Evolutionary conservation across 352 stramenopile species (phyloP), one percentile per base, ranked within the genome.

Genomic region (Phytopythium oedochilum): DNA sequence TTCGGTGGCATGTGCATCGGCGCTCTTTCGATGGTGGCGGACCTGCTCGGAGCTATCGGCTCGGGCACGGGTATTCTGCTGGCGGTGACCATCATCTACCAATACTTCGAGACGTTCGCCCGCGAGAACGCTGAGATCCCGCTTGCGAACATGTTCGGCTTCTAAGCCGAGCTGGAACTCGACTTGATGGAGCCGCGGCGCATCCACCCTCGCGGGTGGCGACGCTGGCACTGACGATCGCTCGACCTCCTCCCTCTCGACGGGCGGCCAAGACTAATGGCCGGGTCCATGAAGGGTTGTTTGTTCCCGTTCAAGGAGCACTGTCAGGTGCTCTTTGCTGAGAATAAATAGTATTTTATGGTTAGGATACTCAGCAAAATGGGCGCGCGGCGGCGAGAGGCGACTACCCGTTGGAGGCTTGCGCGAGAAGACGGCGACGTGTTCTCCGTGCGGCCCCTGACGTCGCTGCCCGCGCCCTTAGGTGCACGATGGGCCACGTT

Each of bases 1-100:
- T 99, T 99, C 71, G 97, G 97, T 61, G 97, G 97, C 70, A 99
- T 99, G 96, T 99, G 96, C 83, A 99, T 99, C 79, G 97, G 97
- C 59, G 96, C 95, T 11, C 86, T 99, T 6, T 98, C 97, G 25
- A 97, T 99, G 73, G 89, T 99, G 57, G 97, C 97, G 25, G 97
- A 99, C 71, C 92, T 99, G 60, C 82, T 99, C 52, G 97, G 97
- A 47, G 97, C 97, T 34, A 99, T 99, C 70, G 97, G 97, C 59
- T 99, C 96, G 45, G 97, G 97, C 69, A 99, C 97, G 10, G 97
- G 97, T 80, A 99, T 99, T 72, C 75, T 99, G 61, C 75, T 99
- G 57, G 94, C 93, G 50, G 97, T 99, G 52, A 99, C 97, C 26
- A 99, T 99, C 83, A 99, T 99, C 76, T 99, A 99, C 86, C 91